Conservation (phyloP, 164 flowering plant species). For the Tetrastigma voinierianum region DNA sequence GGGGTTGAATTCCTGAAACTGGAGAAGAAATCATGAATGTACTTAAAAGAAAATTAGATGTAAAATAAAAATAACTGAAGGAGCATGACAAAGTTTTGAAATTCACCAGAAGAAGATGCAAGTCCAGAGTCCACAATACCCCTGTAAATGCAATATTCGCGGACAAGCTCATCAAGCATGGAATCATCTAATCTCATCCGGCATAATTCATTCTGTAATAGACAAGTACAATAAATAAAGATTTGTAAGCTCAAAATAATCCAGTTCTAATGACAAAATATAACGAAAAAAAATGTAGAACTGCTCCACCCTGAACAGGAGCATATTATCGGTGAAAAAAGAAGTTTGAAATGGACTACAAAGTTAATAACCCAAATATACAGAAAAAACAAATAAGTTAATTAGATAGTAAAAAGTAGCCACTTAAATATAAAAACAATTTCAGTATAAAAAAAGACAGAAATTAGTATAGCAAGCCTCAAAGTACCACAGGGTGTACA, state of each 20-base stretch:
- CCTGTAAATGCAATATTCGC: slow-evolving; percentile 90
- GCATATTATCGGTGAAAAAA: no score
- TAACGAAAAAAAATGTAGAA: neutral
- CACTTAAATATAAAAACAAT: no score
- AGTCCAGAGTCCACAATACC: slow-evolving; percentile 75
- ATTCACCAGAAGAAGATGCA: slow-evolving; percentile 33
- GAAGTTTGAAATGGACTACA: no score
- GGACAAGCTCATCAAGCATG: slow-evolving; percentile 88
- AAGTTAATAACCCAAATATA: no score
- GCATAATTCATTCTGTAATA: slow-evolving; percentile 83
- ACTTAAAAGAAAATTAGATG: neutral
- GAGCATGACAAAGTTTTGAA: neutral
- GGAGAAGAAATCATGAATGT: slow-evolving; percentile 1
- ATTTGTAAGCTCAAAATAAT: neutral
- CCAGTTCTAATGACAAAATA: neutral
- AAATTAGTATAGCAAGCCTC: no score
- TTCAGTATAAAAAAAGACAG: no score
- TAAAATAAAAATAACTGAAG: neutral
- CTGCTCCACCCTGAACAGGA: neutral
- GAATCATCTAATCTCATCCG: slow-evolving; percentile 75
- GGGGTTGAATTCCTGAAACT: slow-evolving; percentile 28
- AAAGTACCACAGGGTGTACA: no score
- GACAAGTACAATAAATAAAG: slow-evolving; percentile 2
- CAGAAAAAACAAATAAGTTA: no score
- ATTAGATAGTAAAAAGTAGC: no score